These are phyloP conservation scores for Acorus gramineus DNA, from an alignment of 106 monocot genomes.

Conservation along the genomic window DNA sequence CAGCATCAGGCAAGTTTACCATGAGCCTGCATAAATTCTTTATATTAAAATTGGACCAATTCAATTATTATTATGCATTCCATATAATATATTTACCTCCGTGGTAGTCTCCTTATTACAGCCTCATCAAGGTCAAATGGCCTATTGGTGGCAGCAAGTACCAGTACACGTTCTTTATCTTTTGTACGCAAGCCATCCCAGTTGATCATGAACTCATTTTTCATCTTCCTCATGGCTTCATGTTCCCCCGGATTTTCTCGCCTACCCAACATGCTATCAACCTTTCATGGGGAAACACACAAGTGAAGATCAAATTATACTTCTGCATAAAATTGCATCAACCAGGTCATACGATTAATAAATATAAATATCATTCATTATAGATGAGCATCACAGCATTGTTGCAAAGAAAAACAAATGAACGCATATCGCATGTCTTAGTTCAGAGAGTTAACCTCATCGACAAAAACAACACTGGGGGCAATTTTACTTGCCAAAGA, in stretches of 20 bases:
- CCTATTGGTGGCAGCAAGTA: conserved; percentile 34
- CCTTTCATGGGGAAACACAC: background rate
- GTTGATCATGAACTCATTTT: conserved; percentile 14
- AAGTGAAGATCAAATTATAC: too few species aligned
- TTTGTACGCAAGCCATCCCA: conserved; percentile 39
- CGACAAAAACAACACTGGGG: conserved; percentile 29
- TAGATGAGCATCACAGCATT: too few species aligned
- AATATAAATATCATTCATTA: too few species aligned
- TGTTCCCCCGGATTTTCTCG: background rate
- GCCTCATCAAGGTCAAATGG: conserved; percentile 41
- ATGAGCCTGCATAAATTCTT: conserved; percentile 6
- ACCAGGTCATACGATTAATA: too few species aligned
- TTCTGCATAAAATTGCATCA: background rate
- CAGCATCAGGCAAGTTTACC: conserved; percentile 25
- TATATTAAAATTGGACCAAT: background rate
- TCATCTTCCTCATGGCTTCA: background rate
- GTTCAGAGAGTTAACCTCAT: conserved; percentile 9
- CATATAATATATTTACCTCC: conserved; percentile 9
- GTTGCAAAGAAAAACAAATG: background rate
- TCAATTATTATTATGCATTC: background rate
- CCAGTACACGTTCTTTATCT: conserved; percentile 20
- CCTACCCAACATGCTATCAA: conserved; percentile 27
- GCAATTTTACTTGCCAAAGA: conserved; percentile 30
- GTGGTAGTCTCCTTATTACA: conserved; percentile 26
- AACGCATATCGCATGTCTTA: background rate